Evolutionary conservation across 371 early-diverging fungal genomes (phyloP).

Genomic region (Mucor piriformis): DNA sequence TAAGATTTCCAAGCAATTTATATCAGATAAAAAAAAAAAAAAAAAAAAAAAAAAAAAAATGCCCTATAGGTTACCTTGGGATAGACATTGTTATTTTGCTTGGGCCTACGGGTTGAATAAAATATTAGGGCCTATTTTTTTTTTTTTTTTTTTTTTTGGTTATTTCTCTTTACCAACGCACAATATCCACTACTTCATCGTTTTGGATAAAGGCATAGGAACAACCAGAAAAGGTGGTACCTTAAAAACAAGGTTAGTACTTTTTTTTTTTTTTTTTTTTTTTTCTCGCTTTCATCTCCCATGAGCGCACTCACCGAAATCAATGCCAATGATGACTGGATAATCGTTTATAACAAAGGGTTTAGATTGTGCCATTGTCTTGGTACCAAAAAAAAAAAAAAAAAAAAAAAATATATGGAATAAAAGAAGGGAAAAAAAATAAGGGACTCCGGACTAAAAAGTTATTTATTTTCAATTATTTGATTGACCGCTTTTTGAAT

Average conservation of each 20-base stretch:
- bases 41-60: too few species aligned
- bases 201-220: constrained; percentile 56
- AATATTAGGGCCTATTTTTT: not conserved
- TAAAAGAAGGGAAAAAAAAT: too few species aligned
- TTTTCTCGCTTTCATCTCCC: not conserved
- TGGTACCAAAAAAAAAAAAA: constrained; percentile 8
- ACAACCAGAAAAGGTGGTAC: constrained; percentile 55
- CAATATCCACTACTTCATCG: constrained; percentile 64
- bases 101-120: constrained; percentile 42
- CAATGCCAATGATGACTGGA: constrained; percentile 52
- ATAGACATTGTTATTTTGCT: constrained; percentile 60
- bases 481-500: constrained; percentile 12
- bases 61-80: constrained; percentile 64
- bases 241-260: too few species aligned
- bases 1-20: too few species aligned
- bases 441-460: not conserved
- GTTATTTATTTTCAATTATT: not conserved
- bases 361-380: constrained; percentile 36
- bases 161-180: constrained; percentile 53
- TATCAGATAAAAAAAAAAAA: too few species aligned
- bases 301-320: constrained; percentile 37
- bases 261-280: constrained; percentile 8
- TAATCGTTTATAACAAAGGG: constrained; percentile 44
- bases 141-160: not conserved
- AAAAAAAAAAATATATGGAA: constrained; percentile 15